phyloP scores from a whole-genome alignment of 2,329 filamentous ascomycete genomes.

The Aspergillus persii region DNA sequence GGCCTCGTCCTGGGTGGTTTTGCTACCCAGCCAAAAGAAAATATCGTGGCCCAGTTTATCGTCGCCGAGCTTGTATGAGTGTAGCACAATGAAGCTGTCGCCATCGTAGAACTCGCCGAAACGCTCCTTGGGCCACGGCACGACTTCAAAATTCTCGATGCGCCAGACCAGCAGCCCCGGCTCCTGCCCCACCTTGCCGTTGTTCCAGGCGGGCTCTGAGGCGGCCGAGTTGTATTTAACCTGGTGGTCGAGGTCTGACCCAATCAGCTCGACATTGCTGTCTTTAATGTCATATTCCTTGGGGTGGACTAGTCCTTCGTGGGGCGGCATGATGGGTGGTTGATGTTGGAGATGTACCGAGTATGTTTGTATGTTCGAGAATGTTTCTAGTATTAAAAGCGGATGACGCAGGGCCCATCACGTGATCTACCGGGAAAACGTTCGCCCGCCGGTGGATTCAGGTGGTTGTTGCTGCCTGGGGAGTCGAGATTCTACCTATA shows the following conservation, averaged over 20 bases:
- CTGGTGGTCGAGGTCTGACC: slow-evolving; percentile 62
- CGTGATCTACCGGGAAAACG: not conserved
- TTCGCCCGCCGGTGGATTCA: not conserved
- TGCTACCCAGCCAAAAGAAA: slow-evolving; percentile 67
- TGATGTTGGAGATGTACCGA: not conserved
- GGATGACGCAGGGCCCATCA: not conserved
- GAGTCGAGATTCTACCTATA: not conserved
- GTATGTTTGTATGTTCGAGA: not conserved
- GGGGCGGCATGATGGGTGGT: slow-evolving; percentile 53
- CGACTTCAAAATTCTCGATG: slow-evolving; percentile 65
- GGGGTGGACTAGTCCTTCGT: slow-evolving; percentile 60
- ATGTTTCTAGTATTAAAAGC: not conserved
- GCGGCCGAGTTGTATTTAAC: slow-evolving; percentile 66
- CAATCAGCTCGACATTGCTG: slow-evolving; percentile 66
- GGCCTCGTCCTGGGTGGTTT: slow-evolving; percentile 67
- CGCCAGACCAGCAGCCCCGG: slow-evolving; percentile 63
- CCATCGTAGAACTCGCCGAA: slow-evolving; percentile 65
- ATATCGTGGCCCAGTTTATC: slow-evolving; percentile 60
- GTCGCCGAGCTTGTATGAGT: slow-evolving; percentile 55
- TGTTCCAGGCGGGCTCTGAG: slow-evolving; percentile 66
- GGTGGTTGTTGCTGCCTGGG: too few species aligned
- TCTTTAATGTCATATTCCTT: slow-evolving; percentile 67
- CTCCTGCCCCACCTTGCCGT: slow-evolving; percentile 52
- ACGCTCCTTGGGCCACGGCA: slow-evolving; percentile 57
- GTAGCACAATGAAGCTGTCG: slow-evolving; percentile 66